Conservation (phyloP, 164 flowering plant genomes). For the Houttuynia cordata region DNA sequence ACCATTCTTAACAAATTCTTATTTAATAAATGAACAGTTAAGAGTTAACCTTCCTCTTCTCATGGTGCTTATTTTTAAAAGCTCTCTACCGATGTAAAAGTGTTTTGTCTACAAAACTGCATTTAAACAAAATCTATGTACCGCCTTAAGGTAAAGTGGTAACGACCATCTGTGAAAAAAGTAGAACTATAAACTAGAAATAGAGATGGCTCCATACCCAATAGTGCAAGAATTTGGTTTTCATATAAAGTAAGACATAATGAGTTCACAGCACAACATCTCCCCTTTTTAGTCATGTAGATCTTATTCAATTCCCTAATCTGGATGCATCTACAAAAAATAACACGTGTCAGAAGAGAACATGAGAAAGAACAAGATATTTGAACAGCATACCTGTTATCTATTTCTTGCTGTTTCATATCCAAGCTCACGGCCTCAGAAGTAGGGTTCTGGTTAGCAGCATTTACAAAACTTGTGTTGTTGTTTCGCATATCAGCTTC, state of each 20-base stretch:
- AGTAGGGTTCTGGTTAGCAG: constrained; percentile 25
- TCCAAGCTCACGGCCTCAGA: constrained; percentile 86
- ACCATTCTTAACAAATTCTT: too few species aligned
- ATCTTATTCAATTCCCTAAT: constrained; percentile 77
- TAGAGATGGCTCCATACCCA: constrained; percentile 32
- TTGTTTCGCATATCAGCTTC: constrained; percentile 18
- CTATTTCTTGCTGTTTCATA: constrained; percentile 94
- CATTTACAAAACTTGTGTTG: constrained; percentile 8
- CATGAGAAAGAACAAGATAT: neutral
- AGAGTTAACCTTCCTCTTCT: too few species aligned
- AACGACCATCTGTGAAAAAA: neutral
- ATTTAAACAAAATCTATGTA: too few species aligned
- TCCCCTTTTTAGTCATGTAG: constrained; percentile 51
- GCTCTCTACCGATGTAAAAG: too few species aligned
- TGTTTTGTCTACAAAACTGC: neutral
- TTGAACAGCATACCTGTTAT: constrained; percentile 44
- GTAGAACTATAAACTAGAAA: neutral
- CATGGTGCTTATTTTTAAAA: too few species aligned
- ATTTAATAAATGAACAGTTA: too few species aligned
- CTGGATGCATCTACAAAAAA: constrained; percentile 63
- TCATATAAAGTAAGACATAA: constrained; percentile 77
- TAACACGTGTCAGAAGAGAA: constrained; percentile 3
- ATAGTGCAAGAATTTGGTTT: constrained; percentile 92
- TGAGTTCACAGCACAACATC: constrained; percentile 81
- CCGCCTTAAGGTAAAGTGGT: neutral